phyloP scores from a whole-genome alignment of 805 yeast species.

The Candida nemodendra region DNA sequence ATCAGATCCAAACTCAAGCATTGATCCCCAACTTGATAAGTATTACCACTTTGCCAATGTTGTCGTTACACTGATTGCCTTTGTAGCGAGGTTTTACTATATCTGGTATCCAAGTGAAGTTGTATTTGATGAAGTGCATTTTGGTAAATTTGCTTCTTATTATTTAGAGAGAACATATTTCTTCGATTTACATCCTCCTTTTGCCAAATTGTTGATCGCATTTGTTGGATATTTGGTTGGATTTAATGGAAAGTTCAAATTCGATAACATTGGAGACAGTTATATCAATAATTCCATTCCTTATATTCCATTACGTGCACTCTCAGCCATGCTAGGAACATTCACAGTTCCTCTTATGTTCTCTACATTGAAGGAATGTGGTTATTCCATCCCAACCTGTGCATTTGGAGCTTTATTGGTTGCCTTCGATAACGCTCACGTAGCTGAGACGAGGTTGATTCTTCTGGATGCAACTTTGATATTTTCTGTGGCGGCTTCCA shows the following conservation, averaged over 20 bases:
- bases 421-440: constrained; percentile 86
- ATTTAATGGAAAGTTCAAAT: constrained; percentile 88
- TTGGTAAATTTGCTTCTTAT: constrained; percentile 82
- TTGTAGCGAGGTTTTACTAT: constrained; percentile 56
- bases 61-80: constrained; percentile 42
- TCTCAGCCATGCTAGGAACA: constrained; percentile 79
- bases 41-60: constrained; percentile 35
- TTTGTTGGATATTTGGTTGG: constrained; percentile 86
- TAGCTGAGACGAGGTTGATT: constrained; percentile 86
- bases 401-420: constrained; percentile 73
- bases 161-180: constrained; percentile 88
- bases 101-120: constrained; percentile 70
- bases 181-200: constrained; percentile 97
- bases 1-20: constrained; percentile 16
- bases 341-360: constrained; percentile 82
- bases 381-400: constrained; percentile 76
- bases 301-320: constrained; percentile 75
- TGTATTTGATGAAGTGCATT: constrained; percentile 85
- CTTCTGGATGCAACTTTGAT: constrained; percentile 88
- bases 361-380: constrained; percentile 80
- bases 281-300: constrained; percentile 82
- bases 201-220: constrained; percentile 91
- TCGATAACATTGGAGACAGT: constrained; percentile 83
- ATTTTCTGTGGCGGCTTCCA: constrained; percentile 76
- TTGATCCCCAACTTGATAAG: constrained; percentile 26